Conservation (phyloP, 345 rosid species). For the Fremontodendron californicum region DNA sequence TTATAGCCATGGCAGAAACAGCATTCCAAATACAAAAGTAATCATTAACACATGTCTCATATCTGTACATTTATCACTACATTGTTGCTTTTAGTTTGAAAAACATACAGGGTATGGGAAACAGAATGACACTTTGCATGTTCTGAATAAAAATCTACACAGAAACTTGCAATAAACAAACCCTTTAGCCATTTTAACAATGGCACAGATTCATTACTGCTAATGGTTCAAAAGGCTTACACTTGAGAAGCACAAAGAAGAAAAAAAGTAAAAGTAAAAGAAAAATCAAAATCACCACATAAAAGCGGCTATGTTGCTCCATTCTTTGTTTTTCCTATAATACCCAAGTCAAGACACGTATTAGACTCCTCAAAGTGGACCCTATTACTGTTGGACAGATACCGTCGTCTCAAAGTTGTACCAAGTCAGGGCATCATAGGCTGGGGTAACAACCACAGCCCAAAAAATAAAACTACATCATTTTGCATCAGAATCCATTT, state of each 20-base stretch:
- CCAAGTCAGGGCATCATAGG: background rate
- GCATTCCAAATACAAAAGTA: background rate
- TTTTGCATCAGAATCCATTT: background rate
- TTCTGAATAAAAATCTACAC: background rate
- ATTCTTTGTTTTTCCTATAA: background rate
- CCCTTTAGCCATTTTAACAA: background rate
- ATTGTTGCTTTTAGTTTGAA: background rate
- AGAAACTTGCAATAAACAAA: background rate
- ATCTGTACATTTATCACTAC: background rate
- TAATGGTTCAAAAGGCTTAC: background rate
- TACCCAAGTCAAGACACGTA: background rate
- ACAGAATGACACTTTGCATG: background rate
- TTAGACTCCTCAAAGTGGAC: background rate
- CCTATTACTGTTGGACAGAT: background rate
- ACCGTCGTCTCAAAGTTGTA: background rate
- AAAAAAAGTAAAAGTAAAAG: background rate
- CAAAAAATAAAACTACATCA: background rate
- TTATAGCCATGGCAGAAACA: background rate
- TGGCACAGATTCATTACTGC: background rate
- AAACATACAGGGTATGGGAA: background rate
- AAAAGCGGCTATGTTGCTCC: background rate
- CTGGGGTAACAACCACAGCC: background rate
- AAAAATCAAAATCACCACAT: background rate
- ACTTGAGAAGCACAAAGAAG: background rate
- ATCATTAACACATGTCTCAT: background rate